A percentile compares a stretch with the other conserved stretches of the same genome.
Conservation (phyloP, 1,139 yeast species). For the Arxiozyma bovina region DNA sequence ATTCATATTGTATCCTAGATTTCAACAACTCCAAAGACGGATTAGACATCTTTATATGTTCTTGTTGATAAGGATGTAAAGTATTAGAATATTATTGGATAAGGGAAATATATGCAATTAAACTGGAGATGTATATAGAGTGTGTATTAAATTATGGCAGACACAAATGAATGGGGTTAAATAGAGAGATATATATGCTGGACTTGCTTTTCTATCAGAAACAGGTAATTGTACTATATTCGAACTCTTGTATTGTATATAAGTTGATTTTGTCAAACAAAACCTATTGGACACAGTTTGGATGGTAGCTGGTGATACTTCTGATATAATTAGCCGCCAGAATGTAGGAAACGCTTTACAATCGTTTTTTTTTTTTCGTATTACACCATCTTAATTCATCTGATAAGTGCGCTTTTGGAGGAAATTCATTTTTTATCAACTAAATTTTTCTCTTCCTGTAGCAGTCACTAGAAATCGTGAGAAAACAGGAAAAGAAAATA, state of each 20-base stretch:
- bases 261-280: background rate
- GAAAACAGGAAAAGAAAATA: background rate
- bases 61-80: background rate
- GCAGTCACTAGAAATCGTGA: background rate
- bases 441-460: too few relatives aligned
- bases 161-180: background rate
- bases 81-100: background rate
- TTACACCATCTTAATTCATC: too few relatives aligned
- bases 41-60: background rate
- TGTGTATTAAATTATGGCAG: background rate
- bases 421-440: background rate
- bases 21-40: background rate
- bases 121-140: background rate
- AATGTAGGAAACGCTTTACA: background rate
- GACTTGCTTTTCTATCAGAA: background rate
- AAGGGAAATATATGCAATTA: background rate
- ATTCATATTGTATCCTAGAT: conserved; percentile 3
- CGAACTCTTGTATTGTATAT: background rate
- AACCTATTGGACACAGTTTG: background rate
- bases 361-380: background rate
- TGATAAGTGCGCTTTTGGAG: background rate
- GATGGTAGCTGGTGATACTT: background rate
- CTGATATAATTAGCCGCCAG: background rate
- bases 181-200: background rate
- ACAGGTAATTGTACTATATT: background rate